These are phyloP conservation scores for Mycena amicta DNA, from an alignment of 768 basidiomycete genomes.

Conservation along the genomic window DNA sequence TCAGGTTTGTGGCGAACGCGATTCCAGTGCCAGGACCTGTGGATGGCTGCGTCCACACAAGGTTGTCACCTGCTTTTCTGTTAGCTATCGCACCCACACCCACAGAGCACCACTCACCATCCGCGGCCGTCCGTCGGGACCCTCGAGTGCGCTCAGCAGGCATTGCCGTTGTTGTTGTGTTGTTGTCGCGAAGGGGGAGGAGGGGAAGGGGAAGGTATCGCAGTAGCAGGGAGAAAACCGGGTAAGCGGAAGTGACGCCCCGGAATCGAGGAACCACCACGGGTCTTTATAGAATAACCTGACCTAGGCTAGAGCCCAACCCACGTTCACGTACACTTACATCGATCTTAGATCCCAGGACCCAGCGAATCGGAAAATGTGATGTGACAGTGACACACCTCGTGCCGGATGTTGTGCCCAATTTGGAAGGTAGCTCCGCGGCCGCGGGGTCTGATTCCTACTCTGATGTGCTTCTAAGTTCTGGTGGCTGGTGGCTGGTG, in stretches of 20 bases:
- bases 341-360: not conserved
- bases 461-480: too few species aligned
- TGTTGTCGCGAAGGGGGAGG: not conserved
- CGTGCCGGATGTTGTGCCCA: too few species aligned
- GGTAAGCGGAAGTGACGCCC: not conserved
- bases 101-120: constrained; percentile 10
- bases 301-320: not conserved
- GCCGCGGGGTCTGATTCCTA: too few species aligned
- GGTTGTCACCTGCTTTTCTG: constrained; percentile 30
- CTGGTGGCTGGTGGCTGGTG: too few species aligned
- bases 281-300: not conserved
- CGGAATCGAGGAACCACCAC: not conserved
- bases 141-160: constrained; percentile 21
- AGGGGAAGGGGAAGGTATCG: not conserved
- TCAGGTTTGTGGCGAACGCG: constrained; percentile 55
- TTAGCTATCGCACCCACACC: too few species aligned
- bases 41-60: constrained; percentile 42
- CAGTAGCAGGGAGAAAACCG: not conserved
- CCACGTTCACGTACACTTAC: not conserved
- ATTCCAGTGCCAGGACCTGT: constrained; percentile 38
- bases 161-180: constrained; percentile 15
- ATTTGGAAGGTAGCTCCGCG: too few species aligned
- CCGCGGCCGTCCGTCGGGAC: constrained; percentile 14
- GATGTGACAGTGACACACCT: too few species aligned
- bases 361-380: not conserved